phyloP scores from a whole-genome alignment of 2,329 filamentous ascomycete species.

The Fusarium coffeatum region DNA sequence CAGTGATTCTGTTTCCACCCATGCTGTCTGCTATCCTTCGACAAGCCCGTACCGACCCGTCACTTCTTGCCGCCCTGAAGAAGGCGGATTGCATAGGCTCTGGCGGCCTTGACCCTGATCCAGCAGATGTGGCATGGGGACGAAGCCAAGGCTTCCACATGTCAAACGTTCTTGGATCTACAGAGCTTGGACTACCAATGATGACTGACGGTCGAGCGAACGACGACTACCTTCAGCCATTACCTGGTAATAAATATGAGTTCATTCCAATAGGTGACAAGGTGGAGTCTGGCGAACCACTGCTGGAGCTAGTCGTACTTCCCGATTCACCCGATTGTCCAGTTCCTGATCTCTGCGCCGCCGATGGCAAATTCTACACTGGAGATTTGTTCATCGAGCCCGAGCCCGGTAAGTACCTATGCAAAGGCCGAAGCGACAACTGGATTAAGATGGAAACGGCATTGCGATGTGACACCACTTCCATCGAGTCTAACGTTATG shows the following conservation, averaged over 20 bases:
- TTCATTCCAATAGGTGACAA: constrained; percentile 13
- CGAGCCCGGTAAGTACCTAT: constrained; percentile 31
- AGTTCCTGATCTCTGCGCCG: neutral
- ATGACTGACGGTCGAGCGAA: neutral
- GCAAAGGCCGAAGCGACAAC: constrained; percentile 37
- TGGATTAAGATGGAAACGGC: constrained; percentile 45
- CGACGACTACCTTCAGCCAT: neutral
- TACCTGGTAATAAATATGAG: neutral
- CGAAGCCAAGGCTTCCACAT: constrained; percentile 13
- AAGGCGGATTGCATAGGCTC: constrained; percentile 9
- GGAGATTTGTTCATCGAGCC: constrained; percentile 43
- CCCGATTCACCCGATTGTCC: constrained; percentile 35
- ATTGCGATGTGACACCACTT: constrained; percentile 35
- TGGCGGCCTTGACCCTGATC: constrained; percentile 10
- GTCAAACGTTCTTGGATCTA: constrained; percentile 27
- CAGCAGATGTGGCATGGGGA: constrained; percentile 24
- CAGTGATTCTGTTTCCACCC: constrained; percentile 17
- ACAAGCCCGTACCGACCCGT: constrained; percentile 20
- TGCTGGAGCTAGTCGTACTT: constrained; percentile 27
- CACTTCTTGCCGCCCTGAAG: constrained; percentile 14
- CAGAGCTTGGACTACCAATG: constrained; percentile 22
- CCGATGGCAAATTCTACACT: constrained; percentile 40
- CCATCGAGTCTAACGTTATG: constrained; percentile 38
- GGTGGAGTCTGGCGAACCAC: neutral
- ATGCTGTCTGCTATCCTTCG: constrained; percentile 14